Conservation (phyloP, 148 eudicot species). For the Silene conica region DNA sequence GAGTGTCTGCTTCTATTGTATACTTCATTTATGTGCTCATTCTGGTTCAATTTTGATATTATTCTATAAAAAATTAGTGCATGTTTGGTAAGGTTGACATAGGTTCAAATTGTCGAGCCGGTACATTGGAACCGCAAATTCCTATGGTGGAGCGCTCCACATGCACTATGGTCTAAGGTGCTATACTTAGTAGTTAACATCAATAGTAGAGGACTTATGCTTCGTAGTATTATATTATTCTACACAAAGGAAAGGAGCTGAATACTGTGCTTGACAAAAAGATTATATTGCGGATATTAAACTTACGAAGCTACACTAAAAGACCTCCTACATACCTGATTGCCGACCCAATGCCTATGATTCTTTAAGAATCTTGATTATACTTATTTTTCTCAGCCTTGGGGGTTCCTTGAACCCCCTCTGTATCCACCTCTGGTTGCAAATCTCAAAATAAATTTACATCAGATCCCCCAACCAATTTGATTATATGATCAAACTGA, state of each 20-base stretch:
- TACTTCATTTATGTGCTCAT: background rate
- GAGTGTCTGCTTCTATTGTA: conserved; percentile 33
- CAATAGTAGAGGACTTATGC: background rate
- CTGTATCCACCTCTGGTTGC: background rate
- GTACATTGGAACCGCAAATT: background rate
- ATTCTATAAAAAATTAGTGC: background rate
- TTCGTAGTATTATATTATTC: background rate
- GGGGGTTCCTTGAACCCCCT: background rate
- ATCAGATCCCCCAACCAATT: background rate
- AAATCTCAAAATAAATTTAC: background rate
- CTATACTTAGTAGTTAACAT: background rate
- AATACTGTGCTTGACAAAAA: background rate
- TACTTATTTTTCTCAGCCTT: background rate
- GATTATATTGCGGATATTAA: background rate
- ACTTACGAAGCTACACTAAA: background rate
- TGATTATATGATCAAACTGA: background rate
- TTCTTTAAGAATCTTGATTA: background rate
- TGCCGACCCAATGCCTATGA: background rate
- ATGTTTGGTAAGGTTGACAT: background rate
- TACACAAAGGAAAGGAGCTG: background rate
- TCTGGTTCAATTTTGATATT: background rate
- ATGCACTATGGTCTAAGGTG: background rate
- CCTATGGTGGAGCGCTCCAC: background rate
- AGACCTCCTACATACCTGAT: background rate
- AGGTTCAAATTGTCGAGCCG: background rate